Evolutionary conservation across 176 grass and related monocot species (phyloP).

Genomic region (Aegilops speltoides): DNA sequence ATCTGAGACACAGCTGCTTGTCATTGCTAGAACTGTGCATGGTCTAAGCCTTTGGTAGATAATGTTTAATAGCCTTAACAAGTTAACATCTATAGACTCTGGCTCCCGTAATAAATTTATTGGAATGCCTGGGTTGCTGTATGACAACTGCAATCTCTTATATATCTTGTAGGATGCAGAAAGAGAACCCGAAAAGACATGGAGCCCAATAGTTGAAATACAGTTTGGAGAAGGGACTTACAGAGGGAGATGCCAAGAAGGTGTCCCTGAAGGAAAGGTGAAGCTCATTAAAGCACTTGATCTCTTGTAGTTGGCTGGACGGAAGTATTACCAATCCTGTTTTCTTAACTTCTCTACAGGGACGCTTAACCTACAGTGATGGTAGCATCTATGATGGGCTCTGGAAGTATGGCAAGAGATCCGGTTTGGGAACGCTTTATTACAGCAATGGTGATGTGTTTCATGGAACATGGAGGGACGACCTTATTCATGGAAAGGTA

Average conservation of each 20-base stretch:
- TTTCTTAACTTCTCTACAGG: conserved; percentile 46
- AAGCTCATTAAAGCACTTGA: neutral
- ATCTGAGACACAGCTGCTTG: neutral
- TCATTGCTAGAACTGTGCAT: conserved; percentile 4
- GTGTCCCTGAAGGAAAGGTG: conserved; percentile 98
- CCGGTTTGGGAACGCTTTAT: conserved; percentile 78
- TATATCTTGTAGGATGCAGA: conserved; percentile 68
- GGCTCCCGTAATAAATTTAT: neutral
- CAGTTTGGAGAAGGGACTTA: conserved; percentile 81
- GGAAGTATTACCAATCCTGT: neutral
- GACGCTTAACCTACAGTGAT: conserved; percentile 60
- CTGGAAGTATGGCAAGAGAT: conserved; percentile 96
- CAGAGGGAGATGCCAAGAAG: conserved; percentile 88
- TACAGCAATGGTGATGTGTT: conserved; percentile 91
- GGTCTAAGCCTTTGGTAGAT: conserved; percentile 7
- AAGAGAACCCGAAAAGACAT: conserved; percentile 91
- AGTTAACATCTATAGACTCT: neutral
- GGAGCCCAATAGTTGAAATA: conserved; percentile 80
- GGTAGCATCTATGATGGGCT: conserved; percentile 94
- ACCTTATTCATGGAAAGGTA: conserved; percentile 98
- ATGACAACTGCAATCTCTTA: conserved; percentile 15
- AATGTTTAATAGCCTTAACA: neutral
- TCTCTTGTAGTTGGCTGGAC: neutral
- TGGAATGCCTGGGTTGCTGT: neutral
- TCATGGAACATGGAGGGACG: conserved; percentile 95